A percentile compares a stretch with the other conserved stretches of the same genome.
phyloP scores from a whole-genome alignment of 2,329 filamentous ascomycete species.

The Pezizomycotina sp. region DNA sequence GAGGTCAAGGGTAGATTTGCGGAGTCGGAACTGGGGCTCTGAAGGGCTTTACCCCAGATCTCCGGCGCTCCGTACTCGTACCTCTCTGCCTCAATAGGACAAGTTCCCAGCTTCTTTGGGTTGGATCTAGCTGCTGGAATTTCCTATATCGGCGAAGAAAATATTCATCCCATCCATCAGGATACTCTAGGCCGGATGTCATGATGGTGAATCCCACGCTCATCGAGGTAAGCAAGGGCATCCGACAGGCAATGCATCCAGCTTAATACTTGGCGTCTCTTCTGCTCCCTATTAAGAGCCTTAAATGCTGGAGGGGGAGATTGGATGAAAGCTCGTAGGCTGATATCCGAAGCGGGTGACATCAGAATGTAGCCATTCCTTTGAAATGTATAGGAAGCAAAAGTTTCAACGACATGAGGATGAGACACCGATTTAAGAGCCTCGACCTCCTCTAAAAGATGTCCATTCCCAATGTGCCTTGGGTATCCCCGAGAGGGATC shows the following conservation, averaged over 20 bases:
- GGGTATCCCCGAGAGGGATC: too few species aligned
- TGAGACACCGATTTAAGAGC: conserved; percentile 43
- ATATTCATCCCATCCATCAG: conserved; percentile 50
- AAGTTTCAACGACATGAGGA: conserved; percentile 52
- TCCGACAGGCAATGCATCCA: conserved; percentile 60
- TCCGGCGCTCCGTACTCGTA: conserved; percentile 61
- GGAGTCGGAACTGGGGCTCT: conserved; percentile 9
- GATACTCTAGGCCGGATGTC: conserved; percentile 56
- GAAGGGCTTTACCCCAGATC: conserved; percentile 30
- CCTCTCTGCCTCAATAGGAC: conserved; percentile 44
- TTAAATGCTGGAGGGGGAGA: conserved; percentile 46
- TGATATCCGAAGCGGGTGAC: conserved; percentile 48
- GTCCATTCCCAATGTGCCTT: too few species aligned
- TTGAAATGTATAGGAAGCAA: conserved; percentile 50
- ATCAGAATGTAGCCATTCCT: conserved; percentile 48
- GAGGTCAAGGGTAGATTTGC: conserved; percentile 14
- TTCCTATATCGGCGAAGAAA: conserved; percentile 51
- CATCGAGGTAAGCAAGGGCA: conserved; percentile 51
- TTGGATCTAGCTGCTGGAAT: conserved; percentile 11
- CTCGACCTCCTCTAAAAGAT: conserved; percentile 41
- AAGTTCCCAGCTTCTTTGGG: conserved; percentile 3
- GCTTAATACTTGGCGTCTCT: conserved; percentile 45
- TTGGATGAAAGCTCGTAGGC: conserved; percentile 50
- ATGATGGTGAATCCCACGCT: conserved; percentile 44
- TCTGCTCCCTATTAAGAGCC: conserved; percentile 41